Evolutionary conservation across 768 basidiomycete species (phyloP).

Genomic region (Mycena capillaripes): DNA sequence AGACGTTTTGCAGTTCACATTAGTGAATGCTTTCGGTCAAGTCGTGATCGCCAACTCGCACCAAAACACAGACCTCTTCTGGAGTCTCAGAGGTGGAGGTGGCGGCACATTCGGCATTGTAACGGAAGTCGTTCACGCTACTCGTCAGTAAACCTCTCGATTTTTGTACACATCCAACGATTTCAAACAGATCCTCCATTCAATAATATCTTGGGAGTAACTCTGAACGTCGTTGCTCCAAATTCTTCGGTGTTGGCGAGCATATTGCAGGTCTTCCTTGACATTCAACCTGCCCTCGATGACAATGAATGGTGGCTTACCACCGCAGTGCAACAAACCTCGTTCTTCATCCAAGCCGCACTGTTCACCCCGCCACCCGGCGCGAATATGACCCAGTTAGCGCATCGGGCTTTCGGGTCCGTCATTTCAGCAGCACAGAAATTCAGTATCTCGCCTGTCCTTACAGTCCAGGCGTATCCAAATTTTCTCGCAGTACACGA

Average conservation of each 20-base stretch:
- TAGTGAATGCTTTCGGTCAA: conserved; percentile 6
- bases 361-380: conserved; percentile 15
- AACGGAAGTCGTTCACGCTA: conserved; percentile 43
- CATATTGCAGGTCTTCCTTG: conserved; percentile 9
- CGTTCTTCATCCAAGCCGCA: conserved; percentile 17
- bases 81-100: conserved; percentile 56
- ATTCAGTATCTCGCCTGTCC: not conserved
- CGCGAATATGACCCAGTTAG: conserved; percentile 1
- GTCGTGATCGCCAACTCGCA: conserved; percentile 41
- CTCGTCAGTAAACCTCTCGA: not conserved
- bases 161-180: no score
- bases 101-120: conserved; percentile 55
- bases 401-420: conserved; percentile 1
- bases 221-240: conserved; percentile 7
- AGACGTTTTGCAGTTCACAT: conserved; percentile 9
- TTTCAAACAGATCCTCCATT: conserved; percentile 2
- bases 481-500: conserved; percentile 12
- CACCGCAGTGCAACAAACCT: conserved; percentile 18
- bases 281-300: conserved; percentile 20
- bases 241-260: conserved; percentile 3
- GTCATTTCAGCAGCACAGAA: conserved; percentile 12
- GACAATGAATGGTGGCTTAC: conserved; percentile 27
- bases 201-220: conserved; percentile 7
- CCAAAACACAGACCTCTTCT: conserved; percentile 53
- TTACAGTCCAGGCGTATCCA: not conserved